Evolutionary conservation across 768 basidiomycete genomes (phyloP), one percentile per base, ranked within the genome.

Genomic region (Pleurotus tuoliensis): DNA sequence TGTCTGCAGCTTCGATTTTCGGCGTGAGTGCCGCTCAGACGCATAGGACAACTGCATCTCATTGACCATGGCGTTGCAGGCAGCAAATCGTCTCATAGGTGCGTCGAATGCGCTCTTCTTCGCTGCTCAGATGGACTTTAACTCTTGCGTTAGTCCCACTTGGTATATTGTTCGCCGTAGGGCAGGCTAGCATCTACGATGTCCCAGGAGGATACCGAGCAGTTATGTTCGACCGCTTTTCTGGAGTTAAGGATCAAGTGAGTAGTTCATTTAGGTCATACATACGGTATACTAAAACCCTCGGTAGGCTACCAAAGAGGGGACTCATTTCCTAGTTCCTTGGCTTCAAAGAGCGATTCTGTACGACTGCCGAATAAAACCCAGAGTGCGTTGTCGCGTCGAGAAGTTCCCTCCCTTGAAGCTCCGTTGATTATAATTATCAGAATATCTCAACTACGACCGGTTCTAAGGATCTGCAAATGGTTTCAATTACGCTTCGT

Each of bases 381-480:
- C 96, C 47, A 79, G 95, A 65, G 94, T 94, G 62, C 63, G 86
- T 71, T 22, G 41, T 9, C 58, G 41, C 34, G 20, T 20, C 20
- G 37, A 34, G 30, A 34, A 30, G 22, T 15, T 18, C 20, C 9
- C 15, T 45, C 13, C 11, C 43, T 39, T 25, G 44, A 44, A 34
- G 37, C 61, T 47, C 1, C 38, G 48, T 50, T 61, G 61, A 45
- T 53, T 61, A n/a, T 12, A 41, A 49, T 51, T 15, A 58, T 3
- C 61, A 96, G 92, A 97, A 97, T 67, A 98, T 98, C 56, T 94
- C 92, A n/a, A 98, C 97, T 2, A 97, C 92, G 1, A 98, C 97
- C 20, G 97, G 97, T 34, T 98, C 95, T 8, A 98, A 98, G 69
- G 94, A 99, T 70, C 76, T 99, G 73, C 96, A 98, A 73, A 98